phyloP scores from a whole-genome alignment of 371 early-diverging fungal genomes.

The Actinomortierella ambigua region DNA sequence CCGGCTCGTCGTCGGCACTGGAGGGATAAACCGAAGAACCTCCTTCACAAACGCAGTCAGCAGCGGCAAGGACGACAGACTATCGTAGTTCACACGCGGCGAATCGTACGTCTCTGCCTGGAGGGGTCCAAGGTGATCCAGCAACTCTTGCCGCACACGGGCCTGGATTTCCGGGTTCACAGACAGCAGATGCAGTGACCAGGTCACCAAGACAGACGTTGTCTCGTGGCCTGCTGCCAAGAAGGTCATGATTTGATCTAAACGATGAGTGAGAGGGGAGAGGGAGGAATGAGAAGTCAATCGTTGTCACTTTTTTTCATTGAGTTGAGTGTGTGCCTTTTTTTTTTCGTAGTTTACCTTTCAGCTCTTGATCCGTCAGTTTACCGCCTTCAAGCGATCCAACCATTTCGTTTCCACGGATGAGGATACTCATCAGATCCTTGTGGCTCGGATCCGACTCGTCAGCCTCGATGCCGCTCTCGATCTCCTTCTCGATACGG shows the following conservation, averaged over 20 bases:
- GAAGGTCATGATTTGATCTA: slow-evolving; percentile 46
- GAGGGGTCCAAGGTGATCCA: slow-evolving; percentile 23
- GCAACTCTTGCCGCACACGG: slow-evolving; percentile 24
- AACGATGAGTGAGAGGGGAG: too few relatives aligned
- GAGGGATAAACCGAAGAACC: slow-evolving; percentile 55
- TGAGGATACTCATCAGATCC: slow-evolving; percentile 39
- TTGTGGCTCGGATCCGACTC: neutral
- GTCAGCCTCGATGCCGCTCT: neutral
- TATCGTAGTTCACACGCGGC: slow-evolving; percentile 45
- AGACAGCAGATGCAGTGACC: slow-evolving; percentile 43
- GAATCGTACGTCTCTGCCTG: neutral
- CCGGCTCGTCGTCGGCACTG: slow-evolving; percentile 56
- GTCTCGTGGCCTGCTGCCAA: slow-evolving; percentile 48
- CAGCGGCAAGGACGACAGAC: slow-evolving; percentile 50
- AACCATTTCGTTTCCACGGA: slow-evolving; percentile 28
- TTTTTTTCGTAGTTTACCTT: slow-evolving; percentile 3
- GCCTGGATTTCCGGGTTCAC: slow-evolving; percentile 24
- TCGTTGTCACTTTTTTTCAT: too few relatives aligned
- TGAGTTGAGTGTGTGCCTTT: too few relatives aligned
- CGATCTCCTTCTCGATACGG: slow-evolving; percentile 1
- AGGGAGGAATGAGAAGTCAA: too few relatives aligned
- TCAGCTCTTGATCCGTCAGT: slow-evolving; percentile 27
- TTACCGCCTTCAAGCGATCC: slow-evolving; percentile 17
- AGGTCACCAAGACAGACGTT: slow-evolving; percentile 28
- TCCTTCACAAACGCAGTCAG: slow-evolving; percentile 61